phyloP scores from a whole-genome alignment of 169 alveolate genomes.

The Babesia bovis region DNA sequence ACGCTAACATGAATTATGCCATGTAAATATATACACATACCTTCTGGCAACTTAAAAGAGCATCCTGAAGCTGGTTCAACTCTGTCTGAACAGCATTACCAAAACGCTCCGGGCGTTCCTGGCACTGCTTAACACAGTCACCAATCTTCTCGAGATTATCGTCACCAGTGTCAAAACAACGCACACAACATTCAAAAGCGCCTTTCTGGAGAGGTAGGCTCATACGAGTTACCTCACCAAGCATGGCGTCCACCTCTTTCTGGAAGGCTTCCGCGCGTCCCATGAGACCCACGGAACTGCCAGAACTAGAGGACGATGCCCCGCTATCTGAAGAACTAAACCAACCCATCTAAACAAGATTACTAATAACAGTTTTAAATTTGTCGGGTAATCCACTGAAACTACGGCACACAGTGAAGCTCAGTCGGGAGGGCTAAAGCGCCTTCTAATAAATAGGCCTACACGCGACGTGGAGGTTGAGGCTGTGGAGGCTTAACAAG shows the following conservation, averaged over 20 bases:
- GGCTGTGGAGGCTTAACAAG: conserved; percentile 74
- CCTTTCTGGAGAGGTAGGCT: conserved; percentile 75
- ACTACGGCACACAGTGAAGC: conserved; percentile 32
- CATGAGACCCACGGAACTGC: conserved; percentile 52
- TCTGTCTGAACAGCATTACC: conserved; percentile 77
- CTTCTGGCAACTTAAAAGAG: conserved; percentile 71
- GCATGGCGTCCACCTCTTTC: conserved; percentile 69
- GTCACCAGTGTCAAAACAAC: conserved; percentile 71
- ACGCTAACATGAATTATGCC: conserved; percentile 27
- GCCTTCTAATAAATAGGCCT: not conserved
- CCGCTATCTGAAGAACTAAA: conserved; percentile 12
- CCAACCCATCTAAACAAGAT: conserved; percentile 47
- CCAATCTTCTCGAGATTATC: conserved; percentile 73
- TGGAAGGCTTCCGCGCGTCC: conserved; percentile 76
- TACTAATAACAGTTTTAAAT: not conserved
- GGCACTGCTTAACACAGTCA: conserved; percentile 76
- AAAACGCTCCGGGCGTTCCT: conserved; percentile 72
- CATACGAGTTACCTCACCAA: conserved; percentile 71
- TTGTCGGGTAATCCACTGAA: not conserved
- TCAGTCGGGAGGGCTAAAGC: conserved; percentile 10
- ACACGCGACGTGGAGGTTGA: conserved; percentile 66
- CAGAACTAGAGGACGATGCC: conserved; percentile 37
- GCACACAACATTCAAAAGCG: conserved; percentile 73
- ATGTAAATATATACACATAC: conserved; percentile 21
- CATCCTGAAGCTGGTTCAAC: conserved; percentile 71